These are phyloP conservation scores for Pisolithus orientalis DNA, from an alignment of 768 basidiomycete genomes.

Conservation along the genomic window DNA sequence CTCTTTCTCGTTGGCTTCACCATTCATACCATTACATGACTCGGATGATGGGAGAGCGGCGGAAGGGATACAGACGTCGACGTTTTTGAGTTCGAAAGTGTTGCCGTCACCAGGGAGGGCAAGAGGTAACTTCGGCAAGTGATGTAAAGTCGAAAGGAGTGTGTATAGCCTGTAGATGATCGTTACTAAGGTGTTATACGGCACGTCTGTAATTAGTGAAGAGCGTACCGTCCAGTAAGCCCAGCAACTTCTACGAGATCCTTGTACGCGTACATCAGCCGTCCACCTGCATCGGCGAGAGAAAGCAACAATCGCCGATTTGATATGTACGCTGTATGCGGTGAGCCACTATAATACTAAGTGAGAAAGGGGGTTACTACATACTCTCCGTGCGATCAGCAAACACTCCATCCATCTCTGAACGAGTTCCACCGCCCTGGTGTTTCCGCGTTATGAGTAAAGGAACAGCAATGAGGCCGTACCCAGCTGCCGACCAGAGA, in stretches of 20 bases:
- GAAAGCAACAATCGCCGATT: constrained; percentile 87
- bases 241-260: constrained; percentile 94
- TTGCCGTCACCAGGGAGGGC: constrained; percentile 28
- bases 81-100: constrained; percentile 57
- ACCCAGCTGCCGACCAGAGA: constrained; percentile 90
- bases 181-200: background rate
- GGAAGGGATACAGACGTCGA: constrained; percentile 64
- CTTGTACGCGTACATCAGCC: constrained; percentile 96
- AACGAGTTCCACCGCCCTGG: constrained; percentile 14
- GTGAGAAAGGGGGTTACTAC: constrained; percentile 2
- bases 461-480: constrained; percentile 86
- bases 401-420: constrained; percentile 28
- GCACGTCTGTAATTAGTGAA: background rate
- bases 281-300: constrained; percentile 93
- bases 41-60: background rate
- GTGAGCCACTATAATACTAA: background rate
- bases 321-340: constrained; percentile 72
- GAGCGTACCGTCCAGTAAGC: constrained; percentile 53
- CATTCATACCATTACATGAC: constrained; percentile 1
- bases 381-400: constrained; percentile 47
- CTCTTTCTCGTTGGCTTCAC: background rate
- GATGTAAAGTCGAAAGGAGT: constrained; percentile 79
- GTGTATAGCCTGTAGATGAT: constrained; percentile 59
- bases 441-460: constrained; percentile 60
- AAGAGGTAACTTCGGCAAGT: constrained; percentile 49